Base-by-base conservation (phyloP, 441 rosid genomes). In the Aleurites moluccanus region DNA sequence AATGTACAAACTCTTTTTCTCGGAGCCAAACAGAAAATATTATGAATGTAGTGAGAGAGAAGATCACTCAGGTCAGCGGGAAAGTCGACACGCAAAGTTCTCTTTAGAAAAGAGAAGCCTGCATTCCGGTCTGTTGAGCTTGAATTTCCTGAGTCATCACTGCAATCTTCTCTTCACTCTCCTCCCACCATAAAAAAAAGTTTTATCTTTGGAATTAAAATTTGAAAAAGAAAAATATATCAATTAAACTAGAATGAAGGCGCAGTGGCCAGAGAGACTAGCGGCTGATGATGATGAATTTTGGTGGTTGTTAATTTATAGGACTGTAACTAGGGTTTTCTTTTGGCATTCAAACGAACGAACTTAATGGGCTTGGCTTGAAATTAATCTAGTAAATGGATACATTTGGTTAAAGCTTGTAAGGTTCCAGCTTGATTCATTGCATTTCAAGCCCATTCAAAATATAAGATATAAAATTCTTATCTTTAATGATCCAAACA, bases 121-220 rank as follows among this genome's bases (percentile, higher is more conserved):
- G 88, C 81, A 83, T 87, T 92, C 94, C 91, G 93, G 93, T 91
- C 96, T 92, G 96, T 92, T 91, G 96, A 92, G 96, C 97, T 92
- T 91, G 97, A 91, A 89, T 74, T 75, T 80, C 82, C 80, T 80
- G 85, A 85, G 91, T 92, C 97, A 40, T 92, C 97, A 87, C 78
- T 0, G 91, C 91, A 80, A 82, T 75, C 82, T 74, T 21, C 64
- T 25, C 64, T 57, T 33, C 16, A 20, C 64, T 25, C 64, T 57
- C 23, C 16, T 27, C 28, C 10, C 30, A 16, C 3, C 59, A 23
- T 20, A 9, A 20, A 35, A 35, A 3, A 10, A 1, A 14, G 20
- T 20, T 16, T 10, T 25, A 11, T 2, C 40, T 11, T 27, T 28
- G 64, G 2, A 60, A 27, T 4, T 4, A 59, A 59, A 44, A 40